These are phyloP conservation scores for Boechera divaricarpa DNA, from an alignment of 345 rosid species.

Conservation along the genomic window DNA sequence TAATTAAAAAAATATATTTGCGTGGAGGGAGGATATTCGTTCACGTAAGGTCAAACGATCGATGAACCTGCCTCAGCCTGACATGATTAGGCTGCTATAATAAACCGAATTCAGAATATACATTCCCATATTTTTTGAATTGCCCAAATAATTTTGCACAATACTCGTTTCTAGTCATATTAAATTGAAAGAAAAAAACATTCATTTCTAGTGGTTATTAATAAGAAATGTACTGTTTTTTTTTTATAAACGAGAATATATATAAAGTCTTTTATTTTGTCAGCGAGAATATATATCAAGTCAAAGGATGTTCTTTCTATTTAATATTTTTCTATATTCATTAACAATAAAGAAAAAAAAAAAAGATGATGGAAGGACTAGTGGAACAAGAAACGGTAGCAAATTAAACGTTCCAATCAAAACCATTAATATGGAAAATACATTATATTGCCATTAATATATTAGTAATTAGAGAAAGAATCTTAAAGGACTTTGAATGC, in stretches of 20 bases:
- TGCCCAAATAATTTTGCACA: not conserved
- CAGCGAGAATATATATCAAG: not conserved
- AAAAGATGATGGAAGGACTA: not conserved
- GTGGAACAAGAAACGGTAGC: conserved; percentile 26
- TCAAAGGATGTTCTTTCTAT: not conserved
- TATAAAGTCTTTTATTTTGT: not conserved
- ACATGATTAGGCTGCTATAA: conserved; percentile 25
- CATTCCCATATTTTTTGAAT: not conserved
- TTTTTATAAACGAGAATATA: too few relatives aligned
- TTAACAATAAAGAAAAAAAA: not conserved
- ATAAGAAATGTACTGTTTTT: not conserved
- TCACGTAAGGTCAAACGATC: not conserved
- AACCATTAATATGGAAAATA: conserved; percentile 30
- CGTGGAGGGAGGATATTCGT: not conserved
- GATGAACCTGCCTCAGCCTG: conserved; percentile 7
- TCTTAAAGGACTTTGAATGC: conserved; percentile 22
- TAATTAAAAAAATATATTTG: not conserved
- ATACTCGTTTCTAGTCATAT: not conserved
- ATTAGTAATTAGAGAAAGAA: conserved; percentile 10
- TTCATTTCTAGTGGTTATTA: not conserved
- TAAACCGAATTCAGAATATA: conserved; percentile 26
- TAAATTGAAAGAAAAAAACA: not conserved
- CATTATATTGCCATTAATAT: conserved; percentile 18
- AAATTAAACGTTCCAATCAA: conserved; percentile 19
- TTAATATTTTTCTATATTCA: conserved; percentile 5